Evolutionary conservation across 1,284 basidiomycete genomes (phyloP).

Genomic region (Ustilago trichophora): DNA sequence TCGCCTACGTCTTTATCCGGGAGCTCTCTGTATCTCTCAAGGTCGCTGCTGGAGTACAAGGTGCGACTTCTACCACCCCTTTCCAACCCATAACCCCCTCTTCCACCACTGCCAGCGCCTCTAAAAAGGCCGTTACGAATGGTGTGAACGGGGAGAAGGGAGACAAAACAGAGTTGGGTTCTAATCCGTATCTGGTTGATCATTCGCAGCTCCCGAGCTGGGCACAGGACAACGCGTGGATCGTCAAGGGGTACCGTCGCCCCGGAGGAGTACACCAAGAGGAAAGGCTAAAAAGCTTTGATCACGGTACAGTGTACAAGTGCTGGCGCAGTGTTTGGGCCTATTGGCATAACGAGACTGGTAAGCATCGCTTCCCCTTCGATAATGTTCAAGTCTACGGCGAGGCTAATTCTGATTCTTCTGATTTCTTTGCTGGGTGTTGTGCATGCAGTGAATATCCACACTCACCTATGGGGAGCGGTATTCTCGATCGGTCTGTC

Average conservation of each 20-base stretch:
- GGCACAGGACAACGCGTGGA: constrained; percentile 62
- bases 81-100: background rate
- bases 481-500: constrained; percentile 73
- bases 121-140: background rate
- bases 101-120: background rate
- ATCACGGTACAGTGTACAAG: constrained; percentile 56
- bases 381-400: too few species aligned
- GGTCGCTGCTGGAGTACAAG: constrained; percentile 46
- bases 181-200: constrained; percentile 53
- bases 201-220: constrained; percentile 57
- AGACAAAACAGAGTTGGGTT: too few species aligned
- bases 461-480: constrained; percentile 82
- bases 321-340: constrained; percentile 64
- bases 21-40: constrained; percentile 41
- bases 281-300: constrained; percentile 41
- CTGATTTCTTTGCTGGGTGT: background rate
- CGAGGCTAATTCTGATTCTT: too few species aligned
- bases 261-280: constrained; percentile 50
- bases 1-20: constrained; percentile 67
- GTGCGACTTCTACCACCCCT: constrained; percentile 16
- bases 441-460: constrained; percentile 79
- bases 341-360: constrained; percentile 65
- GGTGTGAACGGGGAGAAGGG: too few species aligned
- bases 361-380: constrained; percentile 23
- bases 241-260: constrained; percentile 59